Evolutionary conservation across 2,329 filamentous ascomycete genomes (phyloP).

Genomic region (Metarhizium robertsii): DNA sequence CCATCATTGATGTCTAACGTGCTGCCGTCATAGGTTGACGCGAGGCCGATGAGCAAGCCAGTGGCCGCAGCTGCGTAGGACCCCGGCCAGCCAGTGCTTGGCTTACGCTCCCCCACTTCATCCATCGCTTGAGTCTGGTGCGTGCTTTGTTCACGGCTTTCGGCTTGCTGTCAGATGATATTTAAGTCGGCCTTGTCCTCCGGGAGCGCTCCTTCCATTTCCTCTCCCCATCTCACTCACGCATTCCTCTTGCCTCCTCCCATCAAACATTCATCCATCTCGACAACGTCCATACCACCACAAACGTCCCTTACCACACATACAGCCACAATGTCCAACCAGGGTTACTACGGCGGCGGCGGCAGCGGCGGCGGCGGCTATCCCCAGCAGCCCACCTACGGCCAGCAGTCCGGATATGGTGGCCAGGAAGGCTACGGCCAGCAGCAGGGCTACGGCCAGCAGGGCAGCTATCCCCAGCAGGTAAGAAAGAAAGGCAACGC

Average conservation of each 20-base stretch:
- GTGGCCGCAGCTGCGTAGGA: neutral
- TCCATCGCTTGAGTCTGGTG: neutral
- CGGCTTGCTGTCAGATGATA: neutral
- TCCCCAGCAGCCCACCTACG: constrained; percentile 14
- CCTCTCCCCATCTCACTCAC: neutral
- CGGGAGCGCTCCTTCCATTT: neutral
- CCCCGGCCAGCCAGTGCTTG: neutral
- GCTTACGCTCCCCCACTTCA: neutral
- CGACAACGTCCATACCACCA: neutral
- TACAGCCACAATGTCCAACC: constrained; percentile 25
- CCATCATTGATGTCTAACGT: neutral
- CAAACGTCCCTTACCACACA: neutral
- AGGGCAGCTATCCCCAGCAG: constrained; percentile 5
- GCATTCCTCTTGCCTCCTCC: neutral
- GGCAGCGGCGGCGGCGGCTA: constrained; percentile 9
- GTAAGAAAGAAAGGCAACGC: constrained; percentile 8
- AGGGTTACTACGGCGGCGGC: constrained; percentile 26
- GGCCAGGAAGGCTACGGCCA: constrained; percentile 21
- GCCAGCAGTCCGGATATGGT: constrained; percentile 1
- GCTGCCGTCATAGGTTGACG: neutral
- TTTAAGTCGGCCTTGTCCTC: neutral
- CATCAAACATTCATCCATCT: neutral
- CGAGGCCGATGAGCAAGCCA: neutral
- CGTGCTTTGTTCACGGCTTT: neutral
- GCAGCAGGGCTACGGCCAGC: constrained; percentile 12